These are phyloP conservation scores for Aspergillus hancockii DNA, from an alignment of 495 filamentous ascomycete genomes.

Conservation along the genomic window DNA sequence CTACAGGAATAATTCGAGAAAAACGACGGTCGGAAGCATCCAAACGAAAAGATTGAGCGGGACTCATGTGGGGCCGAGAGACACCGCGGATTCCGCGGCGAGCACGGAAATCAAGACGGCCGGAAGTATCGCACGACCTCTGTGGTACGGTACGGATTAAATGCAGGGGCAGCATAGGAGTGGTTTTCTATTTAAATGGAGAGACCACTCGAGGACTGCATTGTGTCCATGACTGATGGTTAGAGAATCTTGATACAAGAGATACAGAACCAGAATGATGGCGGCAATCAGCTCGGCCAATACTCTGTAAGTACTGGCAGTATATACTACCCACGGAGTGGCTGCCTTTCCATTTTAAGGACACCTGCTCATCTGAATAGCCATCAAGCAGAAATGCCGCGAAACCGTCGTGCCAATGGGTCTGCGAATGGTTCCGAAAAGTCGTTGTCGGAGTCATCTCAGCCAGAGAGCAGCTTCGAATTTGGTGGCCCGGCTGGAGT, in stretches of 20 bases:
- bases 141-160: no score
- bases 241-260: no score
- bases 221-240: no score
- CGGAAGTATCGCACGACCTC: no score
- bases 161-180: no score
- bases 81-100: constrained; percentile 22
- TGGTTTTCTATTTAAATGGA: neutral
- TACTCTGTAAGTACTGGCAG: neutral
- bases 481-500: constrained; percentile 83
- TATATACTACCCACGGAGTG: neutral
- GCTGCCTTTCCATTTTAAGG: neutral
- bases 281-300: neutral
- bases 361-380: neutral
- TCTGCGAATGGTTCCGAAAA: neutral
- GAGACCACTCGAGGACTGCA: no score
- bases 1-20: neutral
- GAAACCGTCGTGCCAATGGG: neutral
- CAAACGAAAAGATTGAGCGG: no score
- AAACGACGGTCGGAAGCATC: no score
- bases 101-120: constrained; percentile 2
- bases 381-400: neutral
- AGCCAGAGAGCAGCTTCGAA: constrained; percentile 57
- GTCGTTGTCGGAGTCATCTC: neutral
- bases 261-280: neutral
- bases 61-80: neutral